Conservation (phyloP, 2,329 filamentous ascomycete genomes). For the Grosmannia serpens region DNA sequence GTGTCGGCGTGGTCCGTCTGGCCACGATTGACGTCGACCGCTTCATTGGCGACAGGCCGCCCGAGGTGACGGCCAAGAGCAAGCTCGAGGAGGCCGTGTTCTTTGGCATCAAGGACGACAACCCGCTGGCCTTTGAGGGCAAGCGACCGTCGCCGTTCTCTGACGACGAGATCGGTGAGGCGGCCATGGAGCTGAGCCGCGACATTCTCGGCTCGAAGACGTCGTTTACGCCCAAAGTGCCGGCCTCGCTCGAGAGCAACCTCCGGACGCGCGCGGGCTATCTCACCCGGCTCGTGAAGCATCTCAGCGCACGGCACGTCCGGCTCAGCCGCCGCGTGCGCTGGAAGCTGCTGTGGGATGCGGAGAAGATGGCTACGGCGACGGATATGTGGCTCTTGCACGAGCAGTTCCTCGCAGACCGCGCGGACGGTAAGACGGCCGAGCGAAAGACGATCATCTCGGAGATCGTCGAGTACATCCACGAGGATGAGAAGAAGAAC, state of each 20-base stretch:
- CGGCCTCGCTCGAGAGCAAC: conserved; percentile 71
- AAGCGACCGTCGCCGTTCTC: conserved; percentile 56
- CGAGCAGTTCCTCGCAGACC: conserved; percentile 52
- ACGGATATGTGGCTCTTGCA: conserved; percentile 70
- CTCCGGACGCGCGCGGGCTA: conserved; percentile 62
- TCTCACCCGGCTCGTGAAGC: conserved; percentile 60
- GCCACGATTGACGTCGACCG: conserved; percentile 47
- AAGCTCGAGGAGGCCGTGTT: conserved; percentile 94
- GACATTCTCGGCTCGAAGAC: conserved; percentile 73
- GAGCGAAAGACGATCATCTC: conserved; percentile 57
- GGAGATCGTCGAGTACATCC: conserved; percentile 64
- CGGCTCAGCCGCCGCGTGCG: conserved; percentile 55
- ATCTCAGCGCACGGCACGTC: conserved; percentile 55
- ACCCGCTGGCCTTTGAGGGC: conserved; percentile 74
- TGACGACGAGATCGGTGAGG: conserved; percentile 58
- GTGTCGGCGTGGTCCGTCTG: conserved; percentile 49
- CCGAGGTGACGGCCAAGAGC: conserved; percentile 65
- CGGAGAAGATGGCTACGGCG: conserved; percentile 80
- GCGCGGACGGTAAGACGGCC: conserved; percentile 37
- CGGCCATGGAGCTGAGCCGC: conserved; percentile 65
- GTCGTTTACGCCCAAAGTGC: conserved; percentile 58
- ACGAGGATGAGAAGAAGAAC: conserved; percentile 63
- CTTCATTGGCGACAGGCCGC: conserved; percentile 45
- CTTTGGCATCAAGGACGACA: conserved; percentile 71
- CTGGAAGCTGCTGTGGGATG: conserved; percentile 78